phyloP scores from a whole-genome alignment of 768 basidiomycete genomes.

The Kwoniella pini region DNA sequence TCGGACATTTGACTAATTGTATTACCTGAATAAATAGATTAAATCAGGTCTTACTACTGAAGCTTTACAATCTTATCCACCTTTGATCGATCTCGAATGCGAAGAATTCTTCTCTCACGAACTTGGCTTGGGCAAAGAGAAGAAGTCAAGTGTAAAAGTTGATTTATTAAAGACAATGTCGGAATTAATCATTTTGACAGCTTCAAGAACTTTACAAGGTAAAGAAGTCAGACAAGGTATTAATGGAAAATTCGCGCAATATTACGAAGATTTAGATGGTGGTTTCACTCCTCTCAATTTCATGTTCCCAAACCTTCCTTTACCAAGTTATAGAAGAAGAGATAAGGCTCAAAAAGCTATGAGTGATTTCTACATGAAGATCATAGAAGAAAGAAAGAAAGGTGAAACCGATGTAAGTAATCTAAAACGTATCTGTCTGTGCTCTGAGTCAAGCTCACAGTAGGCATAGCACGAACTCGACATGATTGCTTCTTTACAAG shows the following conservation, averaged over 20 bases:
- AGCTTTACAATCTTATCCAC: conserved; percentile 80
- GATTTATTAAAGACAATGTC: conserved; percentile 71
- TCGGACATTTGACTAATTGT: not conserved
- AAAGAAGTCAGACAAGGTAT: conserved; percentile 76
- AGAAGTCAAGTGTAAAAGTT: conserved; percentile 52
- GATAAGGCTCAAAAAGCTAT: conserved; percentile 90
- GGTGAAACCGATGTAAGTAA: conserved; percentile 58
- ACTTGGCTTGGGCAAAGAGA: conserved; percentile 60
- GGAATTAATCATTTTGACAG: conserved; percentile 93
- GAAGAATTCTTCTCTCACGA: conserved; percentile 71
- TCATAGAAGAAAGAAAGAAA: conserved; percentile 70
- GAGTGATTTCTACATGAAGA: conserved; percentile 87
- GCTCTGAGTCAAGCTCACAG: too few relatives aligned
- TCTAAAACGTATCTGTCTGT: too few relatives aligned
- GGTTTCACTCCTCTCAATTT: conserved; percentile 96
- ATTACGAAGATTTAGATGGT: conserved; percentile 86
- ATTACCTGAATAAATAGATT: conserved; percentile 55
- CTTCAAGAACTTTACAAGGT: conserved; percentile 89
- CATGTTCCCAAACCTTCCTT: conserved; percentile 87
- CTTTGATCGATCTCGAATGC: conserved; percentile 68
- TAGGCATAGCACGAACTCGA: conserved; percentile 69
- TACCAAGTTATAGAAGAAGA: conserved; percentile 83
- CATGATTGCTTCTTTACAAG: conserved; percentile 85
- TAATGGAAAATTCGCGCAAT: conserved; percentile 78
- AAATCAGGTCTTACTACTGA: conserved; percentile 93